A percentile compares a stretch with the other conserved stretches of the same genome.
Evolutionary conservation across 805 yeast species (phyloP).

Genomic region (Sugiyamaella marilandica): DNA sequence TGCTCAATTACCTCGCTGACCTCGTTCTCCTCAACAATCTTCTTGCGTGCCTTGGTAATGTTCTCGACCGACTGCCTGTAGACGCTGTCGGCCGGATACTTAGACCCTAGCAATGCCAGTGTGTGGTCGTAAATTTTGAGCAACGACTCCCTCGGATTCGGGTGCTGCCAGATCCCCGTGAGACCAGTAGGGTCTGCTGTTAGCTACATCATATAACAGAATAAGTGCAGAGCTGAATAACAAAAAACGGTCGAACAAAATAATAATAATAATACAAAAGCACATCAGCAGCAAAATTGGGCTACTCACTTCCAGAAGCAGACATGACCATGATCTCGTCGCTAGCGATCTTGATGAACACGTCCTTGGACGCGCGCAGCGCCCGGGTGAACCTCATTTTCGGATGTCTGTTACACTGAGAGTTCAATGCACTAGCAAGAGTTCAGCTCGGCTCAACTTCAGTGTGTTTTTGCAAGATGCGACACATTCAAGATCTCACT

Average conservation of each 20-base stretch:
- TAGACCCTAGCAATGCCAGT: slow-evolving; percentile 48
- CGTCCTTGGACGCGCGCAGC: slow-evolving; percentile 9
- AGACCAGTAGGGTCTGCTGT: slow-evolving; percentile 63
- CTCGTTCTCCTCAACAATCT: slow-evolving; percentile 59
- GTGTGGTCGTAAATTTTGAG: slow-evolving; percentile 68
- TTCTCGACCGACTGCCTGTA: slow-evolving; percentile 71
- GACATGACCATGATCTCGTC: slow-evolving; percentile 9
- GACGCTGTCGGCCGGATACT: slow-evolving; percentile 68
- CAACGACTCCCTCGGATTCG: slow-evolving; percentile 78
- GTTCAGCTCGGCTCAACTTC: no score
- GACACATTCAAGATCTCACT: neutral
- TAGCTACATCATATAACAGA: neutral
- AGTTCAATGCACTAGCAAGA: no score
- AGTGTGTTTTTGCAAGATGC: no score
- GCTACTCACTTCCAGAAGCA: slow-evolving; percentile 17
- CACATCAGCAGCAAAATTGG: no score
- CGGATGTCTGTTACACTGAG: neutral
- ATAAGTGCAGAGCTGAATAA: neutral
- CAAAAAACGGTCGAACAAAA: neutral
- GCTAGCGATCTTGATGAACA: slow-evolving; percentile 6
- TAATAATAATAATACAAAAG: neutral
- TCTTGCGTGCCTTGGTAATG: slow-evolving; percentile 63
- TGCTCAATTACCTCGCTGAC: slow-evolving; percentile 62
- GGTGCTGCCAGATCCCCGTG: slow-evolving; percentile 73
- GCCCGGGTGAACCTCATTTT: slow-evolving; percentile 18